These are phyloP conservation scores for Capsella bursapastoris DNA, from an alignment of 345 rosid genomes.

Conservation along the genomic window DNA sequence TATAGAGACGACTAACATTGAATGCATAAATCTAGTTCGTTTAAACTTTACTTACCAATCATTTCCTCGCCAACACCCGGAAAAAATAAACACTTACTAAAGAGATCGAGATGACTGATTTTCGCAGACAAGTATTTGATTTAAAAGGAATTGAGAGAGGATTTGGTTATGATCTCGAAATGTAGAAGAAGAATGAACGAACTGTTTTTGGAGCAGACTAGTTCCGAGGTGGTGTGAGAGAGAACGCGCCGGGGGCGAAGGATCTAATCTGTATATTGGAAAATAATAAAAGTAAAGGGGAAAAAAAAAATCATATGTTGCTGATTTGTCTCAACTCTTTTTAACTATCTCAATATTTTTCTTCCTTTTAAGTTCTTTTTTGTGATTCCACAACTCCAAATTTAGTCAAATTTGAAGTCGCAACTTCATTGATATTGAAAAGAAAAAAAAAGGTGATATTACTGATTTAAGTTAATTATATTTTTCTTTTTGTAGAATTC, in stretches of 20 bases:
- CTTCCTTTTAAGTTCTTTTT: background rate
- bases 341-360: background rate
- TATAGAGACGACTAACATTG: constrained; percentile 14
- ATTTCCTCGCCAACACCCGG: constrained; percentile 9
- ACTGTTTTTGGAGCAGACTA: background rate
- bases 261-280: constrained; percentile 28
- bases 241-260: constrained; percentile 11
- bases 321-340: constrained; percentile 34
- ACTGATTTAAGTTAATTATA: too few species aligned
- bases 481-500: background rate
- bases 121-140: background rate
- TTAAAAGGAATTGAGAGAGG: background rate
- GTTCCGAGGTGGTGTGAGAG: background rate
- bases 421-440: background rate
- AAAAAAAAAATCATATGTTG: background rate
- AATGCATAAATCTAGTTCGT: constrained; percentile 11
- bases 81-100: background rate
- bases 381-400: background rate
- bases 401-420: constrained; percentile 13
- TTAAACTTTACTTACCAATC: constrained; percentile 18
- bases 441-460: too few species aligned
- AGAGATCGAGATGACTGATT: constrained; percentile 39
- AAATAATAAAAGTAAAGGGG: background rate
- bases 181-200: constrained; percentile 12
- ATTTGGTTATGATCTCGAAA: constrained; percentile 16